These are phyloP conservation scores for Daldinia caldariorum DNA, from an alignment of 495 filamentous ascomycete species.

Conservation along the genomic window DNA sequence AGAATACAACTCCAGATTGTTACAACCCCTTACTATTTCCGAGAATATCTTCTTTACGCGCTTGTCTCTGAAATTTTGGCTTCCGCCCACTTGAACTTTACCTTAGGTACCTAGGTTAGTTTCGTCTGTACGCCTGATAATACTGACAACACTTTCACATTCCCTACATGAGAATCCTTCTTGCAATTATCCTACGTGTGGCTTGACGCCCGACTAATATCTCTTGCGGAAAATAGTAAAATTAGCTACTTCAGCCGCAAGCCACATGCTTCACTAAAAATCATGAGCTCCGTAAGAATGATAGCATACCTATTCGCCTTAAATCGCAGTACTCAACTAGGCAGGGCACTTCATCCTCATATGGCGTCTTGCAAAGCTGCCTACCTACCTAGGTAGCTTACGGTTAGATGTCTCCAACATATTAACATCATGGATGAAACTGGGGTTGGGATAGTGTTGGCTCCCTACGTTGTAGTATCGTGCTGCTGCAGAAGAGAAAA, in stretches of 20 bases:
- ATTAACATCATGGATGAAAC: too few species aligned
- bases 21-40: constrained; percentile 1
- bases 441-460: background rate
- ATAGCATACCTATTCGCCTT: too few species aligned
- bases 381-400: too few species aligned
- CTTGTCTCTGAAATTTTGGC: too few species aligned
- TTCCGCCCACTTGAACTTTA: background rate
- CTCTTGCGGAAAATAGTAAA: background rate
- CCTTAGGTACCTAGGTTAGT: too few species aligned
- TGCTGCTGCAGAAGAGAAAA: constrained; percentile 13
- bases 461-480: constrained; percentile 20
- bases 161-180: background rate
- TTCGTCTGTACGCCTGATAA: background rate
- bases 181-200: background rate
- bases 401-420: too few species aligned
- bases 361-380: too few species aligned
- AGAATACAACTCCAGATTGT: background rate
- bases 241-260: background rate
- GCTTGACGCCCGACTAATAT: background rate
- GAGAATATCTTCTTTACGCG: background rate
- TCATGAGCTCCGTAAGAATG: background rate
- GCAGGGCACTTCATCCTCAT: too few species aligned
- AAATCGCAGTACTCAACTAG: background rate
- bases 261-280: background rate
- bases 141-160: background rate